These are phyloP conservation scores for Hericium coralloides DNA, from an alignment of 768 basidiomycete genomes.

Conservation along the genomic window DNA sequence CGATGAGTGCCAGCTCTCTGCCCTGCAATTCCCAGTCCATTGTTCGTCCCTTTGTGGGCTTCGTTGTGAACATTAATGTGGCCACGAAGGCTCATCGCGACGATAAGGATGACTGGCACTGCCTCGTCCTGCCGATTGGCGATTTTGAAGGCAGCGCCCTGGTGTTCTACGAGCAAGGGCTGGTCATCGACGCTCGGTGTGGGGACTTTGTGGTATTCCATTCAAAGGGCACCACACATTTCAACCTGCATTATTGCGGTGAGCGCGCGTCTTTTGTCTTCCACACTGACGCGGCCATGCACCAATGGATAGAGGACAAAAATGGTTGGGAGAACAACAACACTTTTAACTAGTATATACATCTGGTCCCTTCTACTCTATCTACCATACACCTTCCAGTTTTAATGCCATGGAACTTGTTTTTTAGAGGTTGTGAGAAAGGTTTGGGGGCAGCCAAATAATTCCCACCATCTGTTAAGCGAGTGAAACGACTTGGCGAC, in stretches of 20 bases:
- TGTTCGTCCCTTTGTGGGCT: neutral
- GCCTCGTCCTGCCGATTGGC: neutral
- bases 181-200: neutral
- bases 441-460: neutral
- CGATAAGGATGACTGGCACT: neutral
- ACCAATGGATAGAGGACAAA: neutral
- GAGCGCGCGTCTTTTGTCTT: conserved; percentile 3
- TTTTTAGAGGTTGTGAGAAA: neutral
- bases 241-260: conserved; percentile 5
- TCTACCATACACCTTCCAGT: neutral
- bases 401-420: neutral
- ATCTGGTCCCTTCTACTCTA: neutral
- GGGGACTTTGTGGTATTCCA: conserved; percentile 4
- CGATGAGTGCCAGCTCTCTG: neutral
- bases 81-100: neutral
- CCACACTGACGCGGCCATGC: conserved; percentile 3
- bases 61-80: neutral
- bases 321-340: too few species aligned
- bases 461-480: neutral
- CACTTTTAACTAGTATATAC: neutral
- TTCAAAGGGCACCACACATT: conserved; percentile 1
- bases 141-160: neutral
- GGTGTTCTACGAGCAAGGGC: conserved; percentile 4
- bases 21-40: neutral
- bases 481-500: too few species aligned